Base-by-base conservation (phyloP, 495 filamentous ascomycete species). In the Annulohypoxylon bovei region DNA sequence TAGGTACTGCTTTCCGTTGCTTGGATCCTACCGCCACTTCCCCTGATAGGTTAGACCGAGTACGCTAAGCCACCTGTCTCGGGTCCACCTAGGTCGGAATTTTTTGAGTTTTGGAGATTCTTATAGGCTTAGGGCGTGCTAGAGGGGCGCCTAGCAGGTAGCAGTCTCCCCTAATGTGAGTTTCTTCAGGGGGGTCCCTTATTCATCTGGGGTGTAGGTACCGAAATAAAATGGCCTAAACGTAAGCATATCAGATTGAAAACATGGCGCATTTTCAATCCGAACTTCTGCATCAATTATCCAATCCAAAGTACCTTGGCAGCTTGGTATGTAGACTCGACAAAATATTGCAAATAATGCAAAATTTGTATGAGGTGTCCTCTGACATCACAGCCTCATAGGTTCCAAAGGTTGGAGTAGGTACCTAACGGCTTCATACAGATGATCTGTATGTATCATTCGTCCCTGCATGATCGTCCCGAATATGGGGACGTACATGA, bases 381-480 rank as follows among this genome's bases (percentile, higher is more conserved):
- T 32, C 49, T 53, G 49, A 28, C 23, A 53, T 30, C 49, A 53
- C 25, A 32, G 49, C 49, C 49, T 32, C 47, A n/a, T 20, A 50
- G 25, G 12, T 9, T 32, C 25, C 25, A 28, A 53, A 32, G 23
- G 14, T 16, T 47, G 20, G 44, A 16, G n/a, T n/a, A 47, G 22
- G 22, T 47, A 32, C 30, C 30, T 32, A 6, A 30, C 25, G 47
- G 23, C 14, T 52, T 30, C 22, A 14, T 30, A 52, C 25, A 55
- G 49, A 27, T 33, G 23, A 30, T 53, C 49, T 53, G n/a, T 32
- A 18, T 53, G 54, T 57, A 57, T 25, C 40, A 39, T 58, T 55
- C 56, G 63, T 71, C 39, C 65, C 65, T 68, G 65, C 65, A 68
- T 68, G 59, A 72, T 64, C 63, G 59, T 60, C 59, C 54, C 59